phyloP scores from a whole-genome alignment of 2,329 filamentous ascomycete species.

The Aspergillus neotritici region DNA sequence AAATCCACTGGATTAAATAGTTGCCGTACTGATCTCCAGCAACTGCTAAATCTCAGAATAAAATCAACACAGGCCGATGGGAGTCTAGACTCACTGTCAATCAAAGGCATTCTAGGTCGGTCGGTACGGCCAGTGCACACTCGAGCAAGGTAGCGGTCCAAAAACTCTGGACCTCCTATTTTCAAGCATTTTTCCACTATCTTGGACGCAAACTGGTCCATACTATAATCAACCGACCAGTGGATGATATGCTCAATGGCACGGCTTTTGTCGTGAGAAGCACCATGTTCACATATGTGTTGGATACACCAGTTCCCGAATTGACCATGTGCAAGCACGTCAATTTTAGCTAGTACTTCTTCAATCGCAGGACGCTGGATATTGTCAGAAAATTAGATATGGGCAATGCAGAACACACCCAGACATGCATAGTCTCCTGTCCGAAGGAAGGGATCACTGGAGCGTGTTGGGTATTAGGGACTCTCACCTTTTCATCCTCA shows the following conservation, averaged over 20 bases:
- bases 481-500: conserved; percentile 90
- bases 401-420: background rate
- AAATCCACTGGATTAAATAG: conserved; percentile 94
- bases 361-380: conserved; percentile 90
- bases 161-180: conserved; percentile 84
- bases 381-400: conserved; percentile 14
- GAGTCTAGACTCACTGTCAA: conserved; percentile 62
- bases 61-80: background rate
- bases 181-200: conserved; percentile 99
- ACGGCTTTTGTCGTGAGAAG: conserved; percentile 80
- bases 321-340: conserved; percentile 93
- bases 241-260: conserved; percentile 93
- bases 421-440: no score
- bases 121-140: conserved; percentile 88
- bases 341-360: conserved; percentile 89
- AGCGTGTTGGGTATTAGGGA: conserved; percentile 3
- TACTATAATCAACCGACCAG: conserved; percentile 92
- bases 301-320: conserved; percentile 99
- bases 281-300: conserved; percentile 96
- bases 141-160: conserved; percentile 85
- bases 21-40: conserved; percentile 98
- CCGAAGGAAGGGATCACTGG: background rate
- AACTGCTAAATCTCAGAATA: conserved; percentile 43
- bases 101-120: conserved; percentile 90
- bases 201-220: conserved; percentile 98